A percentile compares a stretch with the other conserved stretches of the same genome.
Evolutionary conservation across 2,329 filamentous ascomycete genomes (phyloP).

Genomic region (Diaporthe caulivora): DNA sequence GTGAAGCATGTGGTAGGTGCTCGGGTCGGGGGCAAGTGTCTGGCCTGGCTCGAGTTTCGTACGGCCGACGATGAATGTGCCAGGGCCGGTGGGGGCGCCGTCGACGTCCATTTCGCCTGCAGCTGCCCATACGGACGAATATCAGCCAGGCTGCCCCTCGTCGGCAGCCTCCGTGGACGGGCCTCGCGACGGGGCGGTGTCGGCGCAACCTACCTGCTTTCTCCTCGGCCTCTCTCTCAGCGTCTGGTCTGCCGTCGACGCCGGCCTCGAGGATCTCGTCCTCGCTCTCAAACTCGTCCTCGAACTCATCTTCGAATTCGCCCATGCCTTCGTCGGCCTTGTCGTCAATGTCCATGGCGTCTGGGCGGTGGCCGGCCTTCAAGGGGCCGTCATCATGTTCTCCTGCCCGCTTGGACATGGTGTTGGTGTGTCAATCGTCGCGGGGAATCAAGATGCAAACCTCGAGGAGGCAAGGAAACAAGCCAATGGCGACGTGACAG

Average conservation of each 20-base stretch:
- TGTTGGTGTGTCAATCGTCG: constrained; percentile 26
- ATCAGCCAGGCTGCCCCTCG: background rate
- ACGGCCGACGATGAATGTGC: constrained; percentile 95
- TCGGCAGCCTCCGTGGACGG: background rate
- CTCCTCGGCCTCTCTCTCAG: constrained; percentile 92
- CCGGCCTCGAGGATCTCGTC: constrained; percentile 96
- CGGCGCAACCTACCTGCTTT: constrained; percentile 67
- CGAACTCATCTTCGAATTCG: constrained; percentile 96
- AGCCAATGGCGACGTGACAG: background rate
- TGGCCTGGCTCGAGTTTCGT: constrained; percentile 92
- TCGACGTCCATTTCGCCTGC: constrained; percentile 88
- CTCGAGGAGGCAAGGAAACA: background rate
- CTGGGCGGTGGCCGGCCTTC: constrained; percentile 72
- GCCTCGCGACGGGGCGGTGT: background rate
- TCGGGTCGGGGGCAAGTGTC: constrained; percentile 89
- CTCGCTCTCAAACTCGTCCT: constrained; percentile 88
- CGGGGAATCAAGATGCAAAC: too few species aligned
- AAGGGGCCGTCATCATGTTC: constrained; percentile 64
- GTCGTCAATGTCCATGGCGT: constrained; percentile 75
- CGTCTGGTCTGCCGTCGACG: constrained; percentile 91
- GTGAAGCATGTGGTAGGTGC: constrained; percentile 99
- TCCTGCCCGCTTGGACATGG: constrained; percentile 72
- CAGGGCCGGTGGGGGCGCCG: constrained; percentile 61
- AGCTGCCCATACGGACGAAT: constrained; percentile 38
- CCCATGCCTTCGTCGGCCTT: constrained; percentile 69